Evolutionary conservation across 306 rosid species (phyloP).

Genomic region (Leucaena leucocephala): DNA sequence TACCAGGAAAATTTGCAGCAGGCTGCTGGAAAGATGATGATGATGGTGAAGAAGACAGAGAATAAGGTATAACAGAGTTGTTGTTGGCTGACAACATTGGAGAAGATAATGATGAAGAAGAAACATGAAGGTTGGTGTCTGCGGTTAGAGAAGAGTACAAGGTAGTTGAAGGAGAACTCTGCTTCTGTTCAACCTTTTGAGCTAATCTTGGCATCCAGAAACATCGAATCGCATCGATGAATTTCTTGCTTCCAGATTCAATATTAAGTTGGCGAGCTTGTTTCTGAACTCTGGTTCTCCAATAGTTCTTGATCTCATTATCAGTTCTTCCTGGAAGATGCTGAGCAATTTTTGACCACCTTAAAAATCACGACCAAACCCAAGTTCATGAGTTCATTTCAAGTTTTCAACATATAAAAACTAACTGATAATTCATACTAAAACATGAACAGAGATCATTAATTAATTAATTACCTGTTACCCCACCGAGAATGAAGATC

Average conservation of each 20-base stretch:
- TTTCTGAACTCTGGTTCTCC: conserved; percentile 93
- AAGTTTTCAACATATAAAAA: background rate
- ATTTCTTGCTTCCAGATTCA: conserved; percentile 74
- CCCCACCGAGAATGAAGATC: conserved; percentile 97
- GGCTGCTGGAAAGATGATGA: conserved; percentile 24
- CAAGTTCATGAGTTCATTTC: background rate
- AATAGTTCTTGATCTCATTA: conserved; percentile 88
- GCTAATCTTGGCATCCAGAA: conserved; percentile 85
- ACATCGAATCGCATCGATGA: conserved; percentile 70
- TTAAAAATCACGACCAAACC: conserved; percentile 1
- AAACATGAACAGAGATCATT: background rate
- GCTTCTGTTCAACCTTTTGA: conserved; percentile 66
- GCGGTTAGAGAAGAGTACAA: conserved; percentile 43
- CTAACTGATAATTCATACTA: background rate
- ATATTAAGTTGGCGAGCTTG: conserved; percentile 88
- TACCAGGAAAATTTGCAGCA: conserved; percentile 30
- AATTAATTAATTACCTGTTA: conserved; percentile 55
- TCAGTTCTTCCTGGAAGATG: conserved; percentile 94
- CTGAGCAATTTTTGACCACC: conserved; percentile 95
- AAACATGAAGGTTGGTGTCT: conserved; percentile 41
- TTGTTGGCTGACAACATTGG: conserved; percentile 29
- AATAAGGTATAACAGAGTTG: conserved; percentile 36
- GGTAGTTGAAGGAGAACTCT: conserved; percentile 36
- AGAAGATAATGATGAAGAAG: conserved; percentile 27
- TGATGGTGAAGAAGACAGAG: conserved; percentile 22